phyloP scores from a whole-genome alignment of 257 asterid genomes.

The Ilex aquifolium region DNA sequence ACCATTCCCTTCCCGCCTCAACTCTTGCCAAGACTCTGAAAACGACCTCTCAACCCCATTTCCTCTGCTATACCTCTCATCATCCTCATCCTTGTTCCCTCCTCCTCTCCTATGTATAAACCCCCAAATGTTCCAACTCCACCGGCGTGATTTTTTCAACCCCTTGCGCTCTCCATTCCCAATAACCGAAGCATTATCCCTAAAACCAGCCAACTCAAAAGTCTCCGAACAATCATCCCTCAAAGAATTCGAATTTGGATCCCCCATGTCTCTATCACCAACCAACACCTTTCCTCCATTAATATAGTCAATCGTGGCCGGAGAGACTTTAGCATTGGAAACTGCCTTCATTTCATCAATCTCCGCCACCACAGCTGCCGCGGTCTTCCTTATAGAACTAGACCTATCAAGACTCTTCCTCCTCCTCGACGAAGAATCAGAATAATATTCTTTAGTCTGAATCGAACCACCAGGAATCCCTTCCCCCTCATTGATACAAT shows the following conservation, averaged over 20 bases:
- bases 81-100: conserved; percentile 48
- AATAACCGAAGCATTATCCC: conserved; percentile 46
- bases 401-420: conserved; percentile 95
- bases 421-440: conserved; percentile 71
- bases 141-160: conserved; percentile 51
- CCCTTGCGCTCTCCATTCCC: conserved; percentile 55
- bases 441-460: conserved; percentile 71
- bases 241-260: conserved; percentile 42
- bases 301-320: conserved; percentile 36
- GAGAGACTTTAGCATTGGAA: conserved; percentile 53
- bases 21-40: conserved; percentile 68
- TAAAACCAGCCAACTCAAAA: conserved; percentile 45
- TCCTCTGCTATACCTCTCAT: conserved; percentile 41
- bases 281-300: conserved; percentile 45
- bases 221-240: conserved; percentile 76
- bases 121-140: conserved; percentile 75
- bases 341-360: conserved; percentile 39
- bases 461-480: conserved; percentile 66
- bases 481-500: conserved; percentile 27
- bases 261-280: conserved; percentile 46
- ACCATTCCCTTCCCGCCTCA: conserved; percentile 31
- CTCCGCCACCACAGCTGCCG: conserved; percentile 81
- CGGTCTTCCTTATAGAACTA: conserved; percentile 69
- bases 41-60: conserved; percentile 71
- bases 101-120: conserved; percentile 41